Evolutionary conservation across 345 rosid genomes (phyloP).

Genomic region (Salix brachista): DNA sequence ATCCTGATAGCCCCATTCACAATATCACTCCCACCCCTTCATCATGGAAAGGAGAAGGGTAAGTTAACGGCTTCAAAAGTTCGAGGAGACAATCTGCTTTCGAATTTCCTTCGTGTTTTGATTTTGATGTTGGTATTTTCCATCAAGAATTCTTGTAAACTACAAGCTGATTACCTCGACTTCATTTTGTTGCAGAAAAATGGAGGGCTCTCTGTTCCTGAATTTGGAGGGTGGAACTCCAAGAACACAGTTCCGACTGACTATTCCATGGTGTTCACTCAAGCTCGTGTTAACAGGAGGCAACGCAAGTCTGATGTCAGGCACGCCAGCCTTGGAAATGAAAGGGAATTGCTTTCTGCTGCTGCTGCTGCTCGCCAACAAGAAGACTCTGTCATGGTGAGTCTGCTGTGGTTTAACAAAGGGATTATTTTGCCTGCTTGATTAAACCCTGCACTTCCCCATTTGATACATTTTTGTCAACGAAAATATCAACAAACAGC

Average conservation of each 20-base stretch:
- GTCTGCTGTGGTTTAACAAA: not conserved
- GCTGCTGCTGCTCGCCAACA: constrained; percentile 11
- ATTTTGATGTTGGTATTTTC: not conserved
- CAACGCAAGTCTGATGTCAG: constrained; percentile 39
- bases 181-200: constrained; percentile 24
- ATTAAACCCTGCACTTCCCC: not conserved
- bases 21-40: not conserved
- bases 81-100: not conserved
- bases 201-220: constrained; percentile 56
- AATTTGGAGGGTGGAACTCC: constrained; percentile 81
- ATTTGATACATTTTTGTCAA: not conserved
- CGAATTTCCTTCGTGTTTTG: not conserved
- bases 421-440: not conserved
- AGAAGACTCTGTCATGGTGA: constrained; percentile 54
- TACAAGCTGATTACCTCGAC: not conserved
- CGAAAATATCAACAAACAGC: no score
- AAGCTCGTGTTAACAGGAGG: constrained; percentile 71
- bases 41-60: not conserved
- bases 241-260: constrained; percentile 38
- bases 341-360: constrained; percentile 39
- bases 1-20: not conserved
- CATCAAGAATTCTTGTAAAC: not conserved
- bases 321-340: constrained; percentile 47
- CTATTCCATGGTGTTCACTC: constrained; percentile 61
- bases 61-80: not conserved